These are phyloP conservation scores for Aspergillus bombycis DNA, from an alignment of 2,329 filamentous ascomycete species.

Conservation along the genomic window DNA sequence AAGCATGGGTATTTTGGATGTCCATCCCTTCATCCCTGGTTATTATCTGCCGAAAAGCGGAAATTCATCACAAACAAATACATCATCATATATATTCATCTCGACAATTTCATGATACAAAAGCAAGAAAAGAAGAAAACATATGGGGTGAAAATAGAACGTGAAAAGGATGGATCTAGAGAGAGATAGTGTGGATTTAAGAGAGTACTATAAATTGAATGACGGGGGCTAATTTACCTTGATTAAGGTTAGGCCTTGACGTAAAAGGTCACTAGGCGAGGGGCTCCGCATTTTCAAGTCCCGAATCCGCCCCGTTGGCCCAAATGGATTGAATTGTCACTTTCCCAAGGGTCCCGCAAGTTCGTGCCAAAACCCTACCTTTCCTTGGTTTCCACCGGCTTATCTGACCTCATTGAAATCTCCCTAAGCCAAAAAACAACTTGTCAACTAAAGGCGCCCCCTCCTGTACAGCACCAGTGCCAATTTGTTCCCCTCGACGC, in stretches of 20 bases:
- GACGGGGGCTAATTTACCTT: conserved; percentile 7
- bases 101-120: neutral
- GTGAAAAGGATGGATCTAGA: neutral
- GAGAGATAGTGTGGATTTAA: neutral
- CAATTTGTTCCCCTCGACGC: conserved; percentile 9
- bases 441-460: neutral
- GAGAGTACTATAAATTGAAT: neutral
- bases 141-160: no score
- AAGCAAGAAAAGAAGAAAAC: no score
- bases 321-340: conserved; percentile 9
- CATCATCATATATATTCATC: no score
- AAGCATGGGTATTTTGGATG: neutral
- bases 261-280: conserved; percentile 17
- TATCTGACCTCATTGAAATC: neutral
- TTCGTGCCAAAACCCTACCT: neutral
- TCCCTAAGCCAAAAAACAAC: neutral
- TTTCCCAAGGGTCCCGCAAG: neutral
- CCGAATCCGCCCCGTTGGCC: conserved; percentile 20
- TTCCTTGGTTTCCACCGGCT: neutral
- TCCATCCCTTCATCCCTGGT: neutral
- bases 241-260: neutral
- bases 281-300: conserved; percentile 27
- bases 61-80: neutral
- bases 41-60: neutral
- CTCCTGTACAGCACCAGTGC: conserved; percentile 9